Base-by-base conservation (phyloP, 2,329 filamentous ascomycete species). In the Paracorniculantispora psalliotae region DNA sequence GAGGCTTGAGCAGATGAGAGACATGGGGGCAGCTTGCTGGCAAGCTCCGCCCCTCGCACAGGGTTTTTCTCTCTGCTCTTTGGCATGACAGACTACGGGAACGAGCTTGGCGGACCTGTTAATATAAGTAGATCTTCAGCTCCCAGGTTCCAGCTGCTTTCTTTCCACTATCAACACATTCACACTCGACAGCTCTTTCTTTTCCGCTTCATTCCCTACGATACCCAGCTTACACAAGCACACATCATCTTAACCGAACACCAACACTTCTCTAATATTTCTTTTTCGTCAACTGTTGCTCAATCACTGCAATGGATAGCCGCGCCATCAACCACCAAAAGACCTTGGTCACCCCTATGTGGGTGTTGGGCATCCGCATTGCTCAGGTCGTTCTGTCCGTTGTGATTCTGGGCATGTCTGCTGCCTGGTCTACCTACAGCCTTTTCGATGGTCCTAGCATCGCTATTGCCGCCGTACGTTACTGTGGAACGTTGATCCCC, bases 401-500 rank as follows among this genome's bases (percentile, higher is more conserved):
- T 39, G 63, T 78, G 25, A 69, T 78, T 26, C 65, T 81, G n/a
- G 77, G 65, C n/a, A 65, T 79, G 41, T 68, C 76, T 3, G 78
- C 66, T 1, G 50, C 55, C n/a, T 57, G 59, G 48, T 33, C 49
- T 43, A 49, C 44, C 26, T 58, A 26, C 17, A 30, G 5, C n/a
- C 48, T 61, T 49, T 52, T 46, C 37, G 59, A 61, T 39, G 59
- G 39, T 44, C 55, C 55, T 17, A 68, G 73, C 4, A 65, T 78
- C 28, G 73, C 73, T 41, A 71, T 72, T 53, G 77, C 64, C 2
- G 52, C 65, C 25, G 67, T 67, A 65, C 4, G 62, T 57, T 21
- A 6, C 43, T 44, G 39, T 35, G 2, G 21, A 5, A 17, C 28
- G 23, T 12, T 1, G 15, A 41, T 57, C 5, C n/a, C 12, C 7